Evolutionary conservation across 345 rosid genomes (phyloP).

Genomic region (Eucalyptus guilfoylei): DNA sequence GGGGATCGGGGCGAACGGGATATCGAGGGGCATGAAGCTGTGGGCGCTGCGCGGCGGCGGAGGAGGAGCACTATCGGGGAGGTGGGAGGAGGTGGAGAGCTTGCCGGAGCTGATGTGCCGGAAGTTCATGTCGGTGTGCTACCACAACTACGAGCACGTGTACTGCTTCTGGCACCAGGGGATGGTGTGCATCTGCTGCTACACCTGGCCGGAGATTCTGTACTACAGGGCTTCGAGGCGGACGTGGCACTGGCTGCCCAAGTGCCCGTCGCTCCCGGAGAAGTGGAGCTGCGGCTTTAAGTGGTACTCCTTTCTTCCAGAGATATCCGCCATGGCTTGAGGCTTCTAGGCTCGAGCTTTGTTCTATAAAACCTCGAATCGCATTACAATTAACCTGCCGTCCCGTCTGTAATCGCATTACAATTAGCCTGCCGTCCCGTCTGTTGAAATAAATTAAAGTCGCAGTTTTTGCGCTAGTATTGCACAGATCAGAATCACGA

Average conservation of each 20-base stretch:
- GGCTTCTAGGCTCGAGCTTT: not conserved
- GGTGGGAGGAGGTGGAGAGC: conserved; percentile 47
- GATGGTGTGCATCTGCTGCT: conserved; percentile 79
- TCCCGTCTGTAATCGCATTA: not conserved
- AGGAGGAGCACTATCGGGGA: conserved; percentile 1
- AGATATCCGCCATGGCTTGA: conserved; percentile 49
- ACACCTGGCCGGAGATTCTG: conserved; percentile 92
- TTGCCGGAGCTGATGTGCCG: conserved; percentile 71
- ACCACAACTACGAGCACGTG: conserved; percentile 85
- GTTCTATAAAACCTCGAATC: not conserved
- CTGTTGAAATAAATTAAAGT: not conserved
- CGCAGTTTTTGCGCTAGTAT: not conserved
- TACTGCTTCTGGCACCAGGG: conserved; percentile 82
- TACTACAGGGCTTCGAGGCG: conserved; percentile 51
- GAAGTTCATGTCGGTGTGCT: conserved; percentile 76
- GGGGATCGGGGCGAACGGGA: conserved; percentile 73
- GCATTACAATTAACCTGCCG: not conserved
- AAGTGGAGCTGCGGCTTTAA: conserved; percentile 91
- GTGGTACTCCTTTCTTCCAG: conserved; percentile 88
- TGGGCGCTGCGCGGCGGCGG: conserved; percentile 40
- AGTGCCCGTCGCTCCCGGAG: conserved; percentile 74
- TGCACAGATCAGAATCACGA: not conserved
- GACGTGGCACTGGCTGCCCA: conserved; percentile 93
- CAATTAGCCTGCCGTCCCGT: not conserved
- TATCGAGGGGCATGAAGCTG: conserved; percentile 58